phyloP scores from a whole-genome alignment of 495 filamentous ascomycete species.

The Hypomontagnella monticulosa region DNA sequence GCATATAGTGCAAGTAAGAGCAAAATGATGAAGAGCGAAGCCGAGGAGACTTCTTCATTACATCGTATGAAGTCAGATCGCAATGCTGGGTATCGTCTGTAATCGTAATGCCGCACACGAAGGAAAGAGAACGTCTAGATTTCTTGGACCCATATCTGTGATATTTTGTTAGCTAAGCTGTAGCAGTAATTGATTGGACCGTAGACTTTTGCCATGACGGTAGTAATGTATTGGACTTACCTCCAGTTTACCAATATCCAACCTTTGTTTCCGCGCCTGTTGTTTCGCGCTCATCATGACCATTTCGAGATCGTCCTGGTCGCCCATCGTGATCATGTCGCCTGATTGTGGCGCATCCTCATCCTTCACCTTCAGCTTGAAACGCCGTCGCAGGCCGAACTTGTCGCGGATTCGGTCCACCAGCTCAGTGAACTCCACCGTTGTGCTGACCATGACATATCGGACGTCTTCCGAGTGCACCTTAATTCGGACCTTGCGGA shows the following conservation, averaged over 20 bases:
- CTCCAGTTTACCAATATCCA: slow-evolving; percentile 95
- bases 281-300: slow-evolving; percentile 73
- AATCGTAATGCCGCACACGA: slow-evolving; percentile 42
- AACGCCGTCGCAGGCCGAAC: slow-evolving; percentile 73
- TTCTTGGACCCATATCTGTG: slow-evolving; percentile 75
- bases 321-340: slow-evolving; percentile 96
- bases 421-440: slow-evolving; percentile 78
- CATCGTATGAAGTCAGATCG: slow-evolving; percentile 45
- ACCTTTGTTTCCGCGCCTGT: slow-evolving; percentile 74
- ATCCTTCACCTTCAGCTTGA: slow-evolving; percentile 87
- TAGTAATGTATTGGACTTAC: slow-evolving; percentile 62
- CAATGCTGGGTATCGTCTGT: slow-evolving; percentile 50
- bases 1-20: not conserved
- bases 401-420: slow-evolving; percentile 82
- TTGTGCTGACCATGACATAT: slow-evolving; percentile 85
- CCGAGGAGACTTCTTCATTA: slow-evolving; percentile 41
- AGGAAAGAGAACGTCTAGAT: slow-evolving; percentile 47
- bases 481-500: slow-evolving; percentile 81
- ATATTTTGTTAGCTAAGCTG: slow-evolving; percentile 33
- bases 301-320: slow-evolving; percentile 95
- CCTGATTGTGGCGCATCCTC: slow-evolving; percentile 73
- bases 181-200: no score
- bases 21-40: slow-evolving; percentile 24
- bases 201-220: no score
- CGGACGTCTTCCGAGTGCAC: slow-evolving; percentile 92